Conservation (phyloP, 176 grass and related monocot genomes). For the Hyparrhenia diplandra region DNA sequence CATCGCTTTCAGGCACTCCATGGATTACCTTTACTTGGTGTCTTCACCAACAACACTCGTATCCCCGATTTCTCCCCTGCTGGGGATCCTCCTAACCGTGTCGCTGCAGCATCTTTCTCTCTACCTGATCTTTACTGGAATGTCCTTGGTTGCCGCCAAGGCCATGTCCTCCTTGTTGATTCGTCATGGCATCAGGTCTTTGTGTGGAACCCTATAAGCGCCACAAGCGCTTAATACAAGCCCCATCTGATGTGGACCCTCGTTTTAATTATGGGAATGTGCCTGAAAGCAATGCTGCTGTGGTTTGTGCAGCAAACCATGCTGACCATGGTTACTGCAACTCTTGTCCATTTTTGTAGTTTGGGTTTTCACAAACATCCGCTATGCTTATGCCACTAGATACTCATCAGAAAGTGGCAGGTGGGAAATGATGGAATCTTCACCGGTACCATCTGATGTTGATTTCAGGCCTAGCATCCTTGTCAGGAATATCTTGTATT, state of each 20-base stretch:
- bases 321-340: slow-evolving; percentile 3
- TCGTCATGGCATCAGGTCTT: slow-evolving; percentile 12
- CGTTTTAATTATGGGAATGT: slow-evolving; percentile 27
- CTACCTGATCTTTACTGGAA: slow-evolving; percentile 8
- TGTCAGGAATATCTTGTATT: slow-evolving; percentile 24
- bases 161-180: slow-evolving; percentile 16
- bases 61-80: neutral
- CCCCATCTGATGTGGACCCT: slow-evolving; percentile 8
- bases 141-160: slow-evolving; percentile 28
- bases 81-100: neutral
- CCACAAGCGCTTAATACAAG: neutral
- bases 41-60: neutral
- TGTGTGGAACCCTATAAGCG: slow-evolving; percentile 30
- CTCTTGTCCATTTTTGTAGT: slow-evolving; percentile 16
- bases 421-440: slow-evolving; percentile 1
- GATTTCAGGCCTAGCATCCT: slow-evolving; percentile 37
- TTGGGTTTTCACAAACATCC: slow-evolving; percentile 18
- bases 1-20: neutral
- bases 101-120: neutral
- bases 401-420: slow-evolving; percentile 23
- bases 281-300: slow-evolving; percentile 18
- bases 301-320: slow-evolving; percentile 21
- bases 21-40: slow-evolving; percentile 19
- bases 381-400: slow-evolving; percentile 17
- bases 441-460: slow-evolving; percentile 14